Conservation (phyloP, 768 basidiomycete genomes). For the Mycena albidolilacea region DNA sequence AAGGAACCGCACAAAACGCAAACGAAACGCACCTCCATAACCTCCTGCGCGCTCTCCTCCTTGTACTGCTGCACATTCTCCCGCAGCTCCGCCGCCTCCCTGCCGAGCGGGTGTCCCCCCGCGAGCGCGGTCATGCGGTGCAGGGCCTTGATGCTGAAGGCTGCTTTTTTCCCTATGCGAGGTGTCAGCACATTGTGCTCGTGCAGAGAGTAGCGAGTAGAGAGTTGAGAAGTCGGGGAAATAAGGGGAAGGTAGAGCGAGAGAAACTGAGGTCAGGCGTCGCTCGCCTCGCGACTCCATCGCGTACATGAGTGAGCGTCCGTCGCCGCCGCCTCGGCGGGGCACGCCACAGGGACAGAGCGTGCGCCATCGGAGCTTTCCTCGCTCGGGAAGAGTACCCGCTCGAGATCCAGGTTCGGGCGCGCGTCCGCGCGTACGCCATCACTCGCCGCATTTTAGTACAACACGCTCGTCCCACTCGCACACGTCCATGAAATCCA, state of each 20-base stretch:
- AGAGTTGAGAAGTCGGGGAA: background rate
- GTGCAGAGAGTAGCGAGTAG: background rate
- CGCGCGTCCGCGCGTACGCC: too few species aligned
- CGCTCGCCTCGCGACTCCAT: too few species aligned
- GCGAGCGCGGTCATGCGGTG: slow-evolving; percentile 82
- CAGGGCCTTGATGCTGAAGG: slow-evolving; percentile 90
- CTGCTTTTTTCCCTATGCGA: slow-evolving; percentile 86
- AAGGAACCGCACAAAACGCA: slow-evolving; percentile 27
- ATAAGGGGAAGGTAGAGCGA: background rate
- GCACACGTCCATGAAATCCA: too few species aligned
- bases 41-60: slow-evolving; percentile 82
- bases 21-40: slow-evolving; percentile 47
- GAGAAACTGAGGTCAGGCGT: too few species aligned
- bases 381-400: too few species aligned
- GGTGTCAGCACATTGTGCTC: background rate
- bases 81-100: slow-evolving; percentile 65
- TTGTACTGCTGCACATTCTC: slow-evolving; percentile 79
- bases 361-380: too few species aligned
- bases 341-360: too few species aligned
- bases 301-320: too few species aligned
- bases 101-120: slow-evolving; percentile 50
- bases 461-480: too few species aligned
- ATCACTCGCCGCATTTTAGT: too few species aligned
- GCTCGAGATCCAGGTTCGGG: too few species aligned
- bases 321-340: too few species aligned